Percentiles rank a stretch among this genome's conserved stretches.
Conservation (phyloP, 306 rosid genomes). For the Glycine soja region DNA sequence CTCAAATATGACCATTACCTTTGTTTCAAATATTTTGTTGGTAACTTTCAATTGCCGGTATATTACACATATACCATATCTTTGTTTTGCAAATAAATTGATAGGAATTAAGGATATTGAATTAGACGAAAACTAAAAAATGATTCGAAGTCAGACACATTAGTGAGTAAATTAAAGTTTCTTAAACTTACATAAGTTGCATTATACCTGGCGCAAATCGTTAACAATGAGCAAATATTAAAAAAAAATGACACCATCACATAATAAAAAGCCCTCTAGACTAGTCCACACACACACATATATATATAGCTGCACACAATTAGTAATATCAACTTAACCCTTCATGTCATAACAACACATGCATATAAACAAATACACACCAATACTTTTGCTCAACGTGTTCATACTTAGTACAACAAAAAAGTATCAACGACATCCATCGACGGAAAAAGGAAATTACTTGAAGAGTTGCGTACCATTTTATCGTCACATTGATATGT, state of each 20-base stretch:
- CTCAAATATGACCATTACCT: slow-evolving; percentile 20
- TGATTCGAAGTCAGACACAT: not conserved
- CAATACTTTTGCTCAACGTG: slow-evolving; percentile 35
- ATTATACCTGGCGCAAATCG: not conserved
- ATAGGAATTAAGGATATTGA: not conserved
- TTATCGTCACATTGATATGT: slow-evolving; percentile 19
- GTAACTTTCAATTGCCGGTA: not conserved
- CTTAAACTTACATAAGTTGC: not conserved
- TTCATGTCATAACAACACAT: slow-evolving; percentile 34
- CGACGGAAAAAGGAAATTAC: slow-evolving; percentile 42
- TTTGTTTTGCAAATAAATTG: not conserved
- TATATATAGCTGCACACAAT: slow-evolving; percentile 29
- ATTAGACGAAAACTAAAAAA: not conserved
- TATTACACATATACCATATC: not conserved
- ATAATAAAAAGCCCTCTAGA: slow-evolving; percentile 33
- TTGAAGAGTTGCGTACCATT: slow-evolving; percentile 53
- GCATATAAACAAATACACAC: slow-evolving; percentile 45
- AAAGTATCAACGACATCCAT: slow-evolving; percentile 2
- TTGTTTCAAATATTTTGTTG: not conserved
- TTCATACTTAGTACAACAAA: slow-evolving; percentile 42
- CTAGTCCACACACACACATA: slow-evolving; percentile 6
- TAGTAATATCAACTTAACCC: slow-evolving; percentile 22
- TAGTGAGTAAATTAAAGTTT: not conserved
- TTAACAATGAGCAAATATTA: not conserved
- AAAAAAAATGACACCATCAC: not conserved